Conservation (phyloP, 2,329 filamentous ascomycete species). For the Penicillium sumatraense region DNA sequence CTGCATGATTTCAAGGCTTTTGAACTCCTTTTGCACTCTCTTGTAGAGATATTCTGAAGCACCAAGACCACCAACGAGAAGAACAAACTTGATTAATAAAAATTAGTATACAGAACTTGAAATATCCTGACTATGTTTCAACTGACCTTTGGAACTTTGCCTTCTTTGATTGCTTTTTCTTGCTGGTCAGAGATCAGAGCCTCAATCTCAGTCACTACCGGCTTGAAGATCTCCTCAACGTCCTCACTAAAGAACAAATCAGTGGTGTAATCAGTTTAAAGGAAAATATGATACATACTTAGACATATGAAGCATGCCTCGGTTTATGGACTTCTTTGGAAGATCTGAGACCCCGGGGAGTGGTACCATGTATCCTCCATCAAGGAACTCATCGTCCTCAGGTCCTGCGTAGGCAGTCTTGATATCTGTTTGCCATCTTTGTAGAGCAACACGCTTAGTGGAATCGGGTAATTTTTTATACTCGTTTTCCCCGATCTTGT, state of each 20-base stretch:
- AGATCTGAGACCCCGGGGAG: constrained; percentile 30
- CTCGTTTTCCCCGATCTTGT: constrained; percentile 30
- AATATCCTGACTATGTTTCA: neutral
- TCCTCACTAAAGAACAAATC: constrained; percentile 19
- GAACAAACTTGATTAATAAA: constrained; percentile 28
- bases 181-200: constrained; percentile 29
- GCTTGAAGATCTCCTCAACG: constrained; percentile 33
- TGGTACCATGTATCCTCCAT: constrained; percentile 27
- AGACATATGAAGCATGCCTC: constrained; percentile 22
- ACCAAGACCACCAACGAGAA: constrained; percentile 47
- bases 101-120: neutral
- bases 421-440: constrained; percentile 36
- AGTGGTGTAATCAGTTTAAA: neutral
- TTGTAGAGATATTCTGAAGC: constrained; percentile 41
- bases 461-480: constrained; percentile 32
- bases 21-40: constrained; percentile 28
- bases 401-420: constrained; percentile 31
- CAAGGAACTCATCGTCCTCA: constrained; percentile 27
- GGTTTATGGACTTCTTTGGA: constrained; percentile 20
- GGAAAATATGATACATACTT: constrained; percentile 8
- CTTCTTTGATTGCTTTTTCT: neutral
- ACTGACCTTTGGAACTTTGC: constrained; percentile 12
- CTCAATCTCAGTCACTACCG: constrained; percentile 31
- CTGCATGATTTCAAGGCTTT: constrained; percentile 38
- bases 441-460: constrained; percentile 30